Percentiles rank a stretch among this genome's conserved stretches.
phyloP scores from a whole-genome alignment of 108 stramenopile species.

The Cyclotella atomus region DNA sequence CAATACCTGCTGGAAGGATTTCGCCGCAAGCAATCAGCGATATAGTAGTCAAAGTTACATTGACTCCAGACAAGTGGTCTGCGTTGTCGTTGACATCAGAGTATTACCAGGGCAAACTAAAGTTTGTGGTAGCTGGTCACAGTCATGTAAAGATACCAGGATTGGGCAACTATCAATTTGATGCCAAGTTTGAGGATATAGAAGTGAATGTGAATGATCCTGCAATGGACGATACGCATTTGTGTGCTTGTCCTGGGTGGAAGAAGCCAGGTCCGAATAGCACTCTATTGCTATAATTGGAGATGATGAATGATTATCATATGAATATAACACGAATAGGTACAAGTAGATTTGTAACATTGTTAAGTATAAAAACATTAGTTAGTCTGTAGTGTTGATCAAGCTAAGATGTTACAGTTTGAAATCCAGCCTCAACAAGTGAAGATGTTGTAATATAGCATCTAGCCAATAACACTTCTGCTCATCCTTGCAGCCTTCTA shows the following conservation, averaged over 20 bases:
- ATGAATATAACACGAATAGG: too few species aligned
- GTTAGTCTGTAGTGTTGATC: too few species aligned
- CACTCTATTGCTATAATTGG: background rate
- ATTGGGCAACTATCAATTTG: conserved; percentile 57
- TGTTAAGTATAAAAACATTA: too few species aligned
- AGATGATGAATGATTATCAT: too few species aligned
- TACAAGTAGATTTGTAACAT: too few species aligned
- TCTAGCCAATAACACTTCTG: too few species aligned
- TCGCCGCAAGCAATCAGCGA: conserved; percentile 78
- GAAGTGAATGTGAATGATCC: conserved; percentile 69
- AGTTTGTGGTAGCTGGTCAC: conserved; percentile 51
- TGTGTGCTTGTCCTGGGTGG: conserved; percentile 82
- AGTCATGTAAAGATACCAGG: conserved; percentile 50
- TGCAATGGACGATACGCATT: conserved; percentile 61
- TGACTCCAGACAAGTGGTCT: conserved; percentile 75
- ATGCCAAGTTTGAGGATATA: conserved; percentile 57
- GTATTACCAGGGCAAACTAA: conserved; percentile 72
- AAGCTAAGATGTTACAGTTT: too few species aligned
- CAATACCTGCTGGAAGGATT: conserved; percentile 64
- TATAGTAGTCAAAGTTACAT: conserved; percentile 72
- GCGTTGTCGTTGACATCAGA: conserved; percentile 72
- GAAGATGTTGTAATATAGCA: too few species aligned
- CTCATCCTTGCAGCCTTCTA: too few species aligned
- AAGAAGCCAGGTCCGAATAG: conserved; percentile 23
- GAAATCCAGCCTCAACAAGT: too few species aligned